A percentile compares a stretch with the other conserved stretches of the same genome.
phyloP scores from a whole-genome alignment of 331 rosid species.

The Cydonia oblonga region DNA sequence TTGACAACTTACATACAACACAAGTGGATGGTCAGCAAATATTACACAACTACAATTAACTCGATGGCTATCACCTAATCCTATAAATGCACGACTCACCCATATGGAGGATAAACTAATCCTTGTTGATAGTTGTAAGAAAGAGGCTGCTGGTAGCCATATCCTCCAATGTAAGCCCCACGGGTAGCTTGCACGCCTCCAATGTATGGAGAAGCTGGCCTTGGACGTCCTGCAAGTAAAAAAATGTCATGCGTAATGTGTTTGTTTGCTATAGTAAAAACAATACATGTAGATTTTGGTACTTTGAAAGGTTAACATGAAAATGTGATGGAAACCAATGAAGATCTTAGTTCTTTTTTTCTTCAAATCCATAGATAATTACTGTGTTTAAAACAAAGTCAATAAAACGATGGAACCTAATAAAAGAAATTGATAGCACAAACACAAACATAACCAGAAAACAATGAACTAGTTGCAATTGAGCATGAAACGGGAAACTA shows the following conservation, averaged over 20 bases:
- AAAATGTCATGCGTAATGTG: background rate
- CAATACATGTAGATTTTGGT: background rate
- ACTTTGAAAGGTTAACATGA: background rate
- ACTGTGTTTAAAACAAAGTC: background rate
- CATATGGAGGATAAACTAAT: conserved; percentile 71
- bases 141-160: conserved; percentile 79
- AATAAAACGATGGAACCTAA: background rate
- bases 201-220: conserved; percentile 53
- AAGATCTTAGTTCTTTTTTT: background rate
- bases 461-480: background rate
- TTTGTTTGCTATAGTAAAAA: background rate
- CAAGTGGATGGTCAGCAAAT: background rate
- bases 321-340: background rate
- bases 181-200: conserved; percentile 61
- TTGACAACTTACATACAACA: background rate
- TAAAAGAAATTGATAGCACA: background rate
- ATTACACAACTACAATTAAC: background rate
- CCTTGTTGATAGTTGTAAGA: conserved; percentile 76
- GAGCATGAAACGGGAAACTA: background rate
- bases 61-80: conserved; percentile 1
- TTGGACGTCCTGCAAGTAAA: conserved; percentile 45
- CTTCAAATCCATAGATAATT: background rate
- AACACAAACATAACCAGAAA: background rate
- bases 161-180: conserved; percentile 55
- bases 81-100: conserved; percentile 39